phyloP scores from a whole-genome alignment of 352 stramenopile genomes.

The Pythium pyrilobum region DNA sequence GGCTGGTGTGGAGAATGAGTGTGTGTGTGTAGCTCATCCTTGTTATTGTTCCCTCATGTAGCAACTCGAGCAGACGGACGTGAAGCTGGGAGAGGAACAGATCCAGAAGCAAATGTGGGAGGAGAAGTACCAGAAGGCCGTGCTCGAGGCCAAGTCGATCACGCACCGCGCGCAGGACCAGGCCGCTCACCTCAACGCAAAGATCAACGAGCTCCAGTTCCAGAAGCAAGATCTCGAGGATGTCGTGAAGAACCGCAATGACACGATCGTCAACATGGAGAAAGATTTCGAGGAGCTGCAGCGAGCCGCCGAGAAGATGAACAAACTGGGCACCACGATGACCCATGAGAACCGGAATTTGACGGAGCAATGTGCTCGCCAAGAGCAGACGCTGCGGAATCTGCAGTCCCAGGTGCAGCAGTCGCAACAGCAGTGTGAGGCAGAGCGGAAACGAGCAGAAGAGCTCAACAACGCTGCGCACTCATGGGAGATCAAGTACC shows the following conservation, averaged over 20 bases:
- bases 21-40: neutral
- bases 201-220: constrained; percentile 45
- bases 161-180: constrained; percentile 49
- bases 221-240: constrained; percentile 45
- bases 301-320: constrained; percentile 39
- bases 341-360: constrained; percentile 41
- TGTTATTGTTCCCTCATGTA: neutral
- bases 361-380: constrained; percentile 31
- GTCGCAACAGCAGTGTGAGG: constrained; percentile 35
- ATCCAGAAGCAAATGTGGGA: constrained; percentile 77
- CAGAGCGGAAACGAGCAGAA: constrained; percentile 23
- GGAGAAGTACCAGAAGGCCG: constrained; percentile 61
- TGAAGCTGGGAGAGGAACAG: constrained; percentile 41
- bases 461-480: constrained; percentile 24
- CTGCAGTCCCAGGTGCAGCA: constrained; percentile 43
- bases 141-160: constrained; percentile 43
- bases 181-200: constrained; percentile 41
- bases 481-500: constrained; percentile 21
- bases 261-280: constrained; percentile 26
- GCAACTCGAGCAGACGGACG: constrained; percentile 51
- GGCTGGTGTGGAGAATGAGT: neutral
- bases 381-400: constrained; percentile 28
- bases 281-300: constrained; percentile 35
- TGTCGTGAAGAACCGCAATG: constrained; percentile 38
- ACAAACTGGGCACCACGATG: constrained; percentile 31